Evolutionary conservation across 192 early-diverging fungal species (phyloP).

Genomic region (Umbelopsis vinacea): DNA sequence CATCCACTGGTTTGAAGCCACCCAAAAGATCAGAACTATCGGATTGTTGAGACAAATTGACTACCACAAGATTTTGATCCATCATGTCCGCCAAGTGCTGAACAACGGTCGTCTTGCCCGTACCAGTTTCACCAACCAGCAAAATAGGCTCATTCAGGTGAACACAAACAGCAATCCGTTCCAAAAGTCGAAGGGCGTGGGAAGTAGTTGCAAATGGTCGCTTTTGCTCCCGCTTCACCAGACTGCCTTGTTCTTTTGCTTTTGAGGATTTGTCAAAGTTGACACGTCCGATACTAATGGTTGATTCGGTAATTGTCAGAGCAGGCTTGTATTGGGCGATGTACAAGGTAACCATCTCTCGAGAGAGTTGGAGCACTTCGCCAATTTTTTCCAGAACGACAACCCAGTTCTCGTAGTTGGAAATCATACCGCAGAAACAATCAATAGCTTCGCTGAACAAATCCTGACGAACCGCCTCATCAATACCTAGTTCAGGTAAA

Average conservation of each 20-base stretch:
- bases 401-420: conserved; percentile 68
- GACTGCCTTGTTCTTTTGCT: conserved; percentile 30
- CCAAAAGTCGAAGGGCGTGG: conserved; percentile 79
- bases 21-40: conserved; percentile 94
- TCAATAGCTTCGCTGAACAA: conserved; percentile 88
- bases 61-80: conserved; percentile 78
- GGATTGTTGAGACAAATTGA: conserved; percentile 97
- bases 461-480: conserved; percentile 57
- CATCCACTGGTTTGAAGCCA: conserved; percentile 97
- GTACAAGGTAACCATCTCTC: conserved; percentile 70
- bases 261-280: conserved; percentile 43
- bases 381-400: conserved; percentile 67
- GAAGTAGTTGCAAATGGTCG: conserved; percentile 89
- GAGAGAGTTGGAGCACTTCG: conserved; percentile 66
- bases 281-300: conserved; percentile 61
- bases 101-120: conserved; percentile 96
- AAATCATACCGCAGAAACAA: conserved; percentile 83
- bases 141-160: conserved; percentile 84
- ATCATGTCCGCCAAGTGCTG: conserved; percentile 87
- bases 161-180: conserved; percentile 83
- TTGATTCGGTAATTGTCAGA: conserved; percentile 45
- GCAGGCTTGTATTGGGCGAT: conserved; percentile 70
- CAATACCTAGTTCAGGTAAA: conserved; percentile 34
- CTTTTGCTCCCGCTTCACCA: conserved; percentile 38
- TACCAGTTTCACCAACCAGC: conserved; percentile 96